Percentiles rank a stretch among this genome's conserved stretches.
phyloP scores from a whole-genome alignment of 768 basidiomycete species.

The Tulasnella sp. region DNA sequence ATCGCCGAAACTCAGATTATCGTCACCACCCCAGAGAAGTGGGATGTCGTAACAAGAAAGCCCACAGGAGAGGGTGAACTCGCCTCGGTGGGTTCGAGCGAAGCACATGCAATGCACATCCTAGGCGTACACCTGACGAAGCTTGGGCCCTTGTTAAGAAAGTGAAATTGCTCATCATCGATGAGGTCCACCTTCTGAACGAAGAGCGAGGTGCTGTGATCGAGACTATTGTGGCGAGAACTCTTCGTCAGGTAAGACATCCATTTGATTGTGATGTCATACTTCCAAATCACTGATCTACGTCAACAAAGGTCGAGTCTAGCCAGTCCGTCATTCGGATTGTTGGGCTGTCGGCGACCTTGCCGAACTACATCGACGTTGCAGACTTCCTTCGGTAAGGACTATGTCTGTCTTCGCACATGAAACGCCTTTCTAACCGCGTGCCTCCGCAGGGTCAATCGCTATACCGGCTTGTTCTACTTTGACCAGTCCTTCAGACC shows the following conservation, averaged over 20 bases:
- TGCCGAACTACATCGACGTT: slow-evolving; percentile 95
- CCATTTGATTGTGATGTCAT: not conserved
- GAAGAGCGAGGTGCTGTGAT: slow-evolving; percentile 98
- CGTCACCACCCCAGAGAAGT: slow-evolving; percentile 98
- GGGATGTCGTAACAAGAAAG: slow-evolving; percentile 98
- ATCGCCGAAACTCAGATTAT: slow-evolving; percentile 95
- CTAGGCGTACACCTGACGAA: not conserved
- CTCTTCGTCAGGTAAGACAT: slow-evolving; percentile 61
- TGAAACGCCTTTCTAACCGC: not conserved
- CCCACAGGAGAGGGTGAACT: slow-evolving; percentile 94
- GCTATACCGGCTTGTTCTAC: slow-evolving; percentile 80
- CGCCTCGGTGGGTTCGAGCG: slow-evolving; percentile 52
- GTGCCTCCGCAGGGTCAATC: slow-evolving; percentile 58
- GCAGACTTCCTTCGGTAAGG: slow-evolving; percentile 82
- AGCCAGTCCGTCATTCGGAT: slow-evolving; percentile 93
- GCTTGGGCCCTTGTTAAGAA: slow-evolving; percentile 36
- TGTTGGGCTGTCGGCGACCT: slow-evolving; percentile 84
- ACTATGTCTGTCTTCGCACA: not conserved
- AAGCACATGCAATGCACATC: not conserved
- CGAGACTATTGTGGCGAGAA: slow-evolving; percentile 94
- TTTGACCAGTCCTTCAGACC: slow-evolving; percentile 97
- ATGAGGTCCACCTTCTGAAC: slow-evolving; percentile 93
- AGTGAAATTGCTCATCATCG: slow-evolving; percentile 90
- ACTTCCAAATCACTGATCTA: not conserved
- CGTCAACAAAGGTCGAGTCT: slow-evolving; percentile 68